Evolutionary conservation across 164 flowering plant genomes (phyloP).

Genomic region (Tetracentron sinense): DNA sequence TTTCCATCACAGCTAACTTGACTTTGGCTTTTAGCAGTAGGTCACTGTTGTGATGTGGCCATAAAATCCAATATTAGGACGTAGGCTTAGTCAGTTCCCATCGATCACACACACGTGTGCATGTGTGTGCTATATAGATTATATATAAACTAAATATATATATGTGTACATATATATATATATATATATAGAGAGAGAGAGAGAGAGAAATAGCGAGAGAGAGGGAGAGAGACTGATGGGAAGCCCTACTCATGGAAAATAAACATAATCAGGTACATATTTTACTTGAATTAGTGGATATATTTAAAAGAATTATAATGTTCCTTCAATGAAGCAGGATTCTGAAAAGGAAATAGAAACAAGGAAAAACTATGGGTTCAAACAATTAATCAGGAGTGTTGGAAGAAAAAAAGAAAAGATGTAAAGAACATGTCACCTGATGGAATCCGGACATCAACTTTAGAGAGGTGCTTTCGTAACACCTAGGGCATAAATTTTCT

Average conservation of each 20-base stretch:
- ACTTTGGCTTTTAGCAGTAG: neutral
- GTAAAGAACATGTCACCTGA: conserved; percentile 49
- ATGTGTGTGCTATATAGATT: too few species aligned
- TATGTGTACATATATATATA: too few species aligned
- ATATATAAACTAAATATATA: too few species aligned
- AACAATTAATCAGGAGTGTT: neutral
- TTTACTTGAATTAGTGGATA: neutral
- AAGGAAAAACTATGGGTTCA: neutral
- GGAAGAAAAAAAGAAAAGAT: neutral
- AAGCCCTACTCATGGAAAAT: too few species aligned
- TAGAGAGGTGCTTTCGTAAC: conserved; percentile 66
- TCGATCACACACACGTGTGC: too few species aligned
- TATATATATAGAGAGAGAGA: too few species aligned
- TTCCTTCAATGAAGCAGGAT: neutral
- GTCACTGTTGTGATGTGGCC: neutral
- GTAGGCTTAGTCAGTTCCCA: too few species aligned
- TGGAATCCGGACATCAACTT: conserved; percentile 90
- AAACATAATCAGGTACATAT: neutral
- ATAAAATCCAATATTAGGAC: too few species aligned
- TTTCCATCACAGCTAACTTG: neutral
- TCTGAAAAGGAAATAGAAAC: neutral
- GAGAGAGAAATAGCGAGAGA: too few species aligned
- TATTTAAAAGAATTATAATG: neutral
- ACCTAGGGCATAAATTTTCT: conserved; percentile 45
- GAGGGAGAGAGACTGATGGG: too few species aligned